These are phyloP conservation scores for Piper longum DNA, from an alignment of 164 flowering plant genomes.

Conservation along the genomic window DNA sequence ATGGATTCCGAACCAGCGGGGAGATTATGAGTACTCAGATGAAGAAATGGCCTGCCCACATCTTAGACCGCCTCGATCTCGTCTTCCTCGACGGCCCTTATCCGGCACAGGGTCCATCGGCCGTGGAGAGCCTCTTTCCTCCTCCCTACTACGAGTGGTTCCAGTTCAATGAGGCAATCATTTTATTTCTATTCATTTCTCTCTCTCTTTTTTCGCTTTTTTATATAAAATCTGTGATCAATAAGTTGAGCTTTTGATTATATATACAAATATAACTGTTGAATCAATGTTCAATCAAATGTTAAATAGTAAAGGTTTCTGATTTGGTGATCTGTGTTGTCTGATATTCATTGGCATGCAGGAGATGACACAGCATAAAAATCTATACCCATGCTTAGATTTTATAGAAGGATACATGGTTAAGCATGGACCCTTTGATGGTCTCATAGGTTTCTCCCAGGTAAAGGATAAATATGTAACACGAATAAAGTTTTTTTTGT, in stretches of 20 bases:
- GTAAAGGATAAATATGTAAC: slow-evolving; percentile 10
- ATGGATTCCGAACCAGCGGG: slow-evolving; percentile 62
- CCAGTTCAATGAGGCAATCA: slow-evolving; percentile 43
- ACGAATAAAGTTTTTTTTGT: no score
- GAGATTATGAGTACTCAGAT: slow-evolving; percentile 41
- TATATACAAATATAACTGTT: no score
- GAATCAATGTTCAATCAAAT: no score
- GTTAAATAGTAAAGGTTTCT: no score
- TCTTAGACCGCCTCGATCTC: slow-evolving; percentile 37
- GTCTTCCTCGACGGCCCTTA: slow-evolving; percentile 51
- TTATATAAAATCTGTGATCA: no score
- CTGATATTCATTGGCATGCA: slow-evolving; percentile 2
- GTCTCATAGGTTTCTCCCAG: slow-evolving; percentile 80
- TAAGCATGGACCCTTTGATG: slow-evolving; percentile 72
- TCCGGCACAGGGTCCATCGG: slow-evolving; percentile 53
- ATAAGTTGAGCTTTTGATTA: no score
- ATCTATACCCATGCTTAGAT: slow-evolving; percentile 52
- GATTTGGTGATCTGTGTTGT: background rate
- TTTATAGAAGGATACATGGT: slow-evolving; percentile 55
- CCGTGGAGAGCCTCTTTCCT: slow-evolving; percentile 63
- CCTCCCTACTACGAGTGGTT: slow-evolving; percentile 89
- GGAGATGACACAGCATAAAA: slow-evolving; percentile 44
- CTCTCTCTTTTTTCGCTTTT: background rate
- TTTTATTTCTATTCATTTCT: background rate
- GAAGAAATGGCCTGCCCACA: slow-evolving; percentile 38